phyloP scores from a whole-genome alignment of 805 yeast genomes.

The Candida anglica region DNA sequence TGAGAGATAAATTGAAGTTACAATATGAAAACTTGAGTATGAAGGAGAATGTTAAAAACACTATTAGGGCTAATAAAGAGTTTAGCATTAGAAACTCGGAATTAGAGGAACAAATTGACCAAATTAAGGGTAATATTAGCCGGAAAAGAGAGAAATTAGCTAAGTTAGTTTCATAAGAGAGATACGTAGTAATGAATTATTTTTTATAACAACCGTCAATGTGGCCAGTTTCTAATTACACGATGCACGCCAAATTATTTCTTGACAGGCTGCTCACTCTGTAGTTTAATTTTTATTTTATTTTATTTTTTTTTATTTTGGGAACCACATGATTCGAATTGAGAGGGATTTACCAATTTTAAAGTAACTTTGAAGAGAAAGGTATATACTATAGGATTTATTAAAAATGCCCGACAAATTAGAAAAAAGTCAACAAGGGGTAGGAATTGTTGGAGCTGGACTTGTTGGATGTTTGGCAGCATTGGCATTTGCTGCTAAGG shows the following conservation, averaged over 20 bases:
- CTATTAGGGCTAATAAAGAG: slow-evolving; percentile 38
- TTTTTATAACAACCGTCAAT: no score
- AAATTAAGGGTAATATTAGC: slow-evolving; percentile 19
- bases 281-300: not conserved
- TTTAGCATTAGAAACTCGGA: slow-evolving; percentile 29
- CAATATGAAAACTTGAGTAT: slow-evolving; percentile 29
- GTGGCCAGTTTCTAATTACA: not conserved
- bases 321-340: no score
- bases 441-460: slow-evolving; percentile 82
- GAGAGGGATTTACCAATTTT: no score
- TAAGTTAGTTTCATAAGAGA: slow-evolving; percentile 4
- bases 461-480: slow-evolving; percentile 85
- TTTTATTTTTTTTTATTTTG: not conserved
- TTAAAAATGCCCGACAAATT: no score
- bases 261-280: not conserved
- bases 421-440: no score
- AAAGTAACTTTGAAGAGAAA: no score
- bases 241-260: not conserved
- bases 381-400: no score
- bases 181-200: no score
- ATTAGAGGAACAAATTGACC: slow-evolving; percentile 29
- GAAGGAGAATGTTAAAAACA: slow-evolving; percentile 34
- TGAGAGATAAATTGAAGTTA: slow-evolving; percentile 14
- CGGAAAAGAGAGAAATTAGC: slow-evolving; percentile 22
- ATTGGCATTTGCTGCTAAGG: slow-evolving; percentile 69